Base-by-base conservation (phyloP, 225 moss, liverwort and hornwort genomes). In the Pleurozium schreberi region DNA sequence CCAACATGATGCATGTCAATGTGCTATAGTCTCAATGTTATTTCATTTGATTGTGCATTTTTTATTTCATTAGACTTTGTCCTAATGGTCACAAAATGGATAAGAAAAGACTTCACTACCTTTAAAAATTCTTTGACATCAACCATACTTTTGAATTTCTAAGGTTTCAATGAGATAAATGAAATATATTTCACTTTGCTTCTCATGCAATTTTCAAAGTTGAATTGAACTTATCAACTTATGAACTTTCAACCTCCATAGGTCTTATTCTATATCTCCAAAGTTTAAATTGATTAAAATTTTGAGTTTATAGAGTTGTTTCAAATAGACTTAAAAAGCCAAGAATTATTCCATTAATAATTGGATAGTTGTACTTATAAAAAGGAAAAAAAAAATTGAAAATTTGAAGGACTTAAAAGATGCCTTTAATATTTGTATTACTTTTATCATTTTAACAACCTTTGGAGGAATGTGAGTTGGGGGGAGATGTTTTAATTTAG, bases 61-160 rank as follows among this genome's bases (percentile, higher is more conserved):
- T 52, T 3, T 2, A 21, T 52, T 49, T 76, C 14, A 76, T 52
- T 22, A 22, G 47, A 14, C 47, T 8, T 52, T 52, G 1, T 36
- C 36, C 4, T 23, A 4, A 23, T 0, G 1, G 1, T 34, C 3
- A 49, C 0, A 49, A 49, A 4, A 12, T 33, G 19, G 33, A 75
- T 49, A 33, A 33, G 3, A 19, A 74, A 75, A 49, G 12, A 19
- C 11, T 49, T 75, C 10, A 12, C 31, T 33, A 75, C 20, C 20
- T 49, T n/a, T n/a, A n/a, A n/a, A n/a, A n/a, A n/a, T n/a, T n/a
- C n/a, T n/a, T n/a, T n/a, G n/a, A n/a, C n/a, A n/a, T n/a, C n/a
- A n/a, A n/a, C n/a, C n/a, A 49, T 31, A 7, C 19, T 19, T 75
- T 31, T 75, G 19, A 75, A 0, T 33, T 74, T 75, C 19, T 1